Conservation (phyloP, 75 land plant genomes). For the Larix kaempferi region DNA sequence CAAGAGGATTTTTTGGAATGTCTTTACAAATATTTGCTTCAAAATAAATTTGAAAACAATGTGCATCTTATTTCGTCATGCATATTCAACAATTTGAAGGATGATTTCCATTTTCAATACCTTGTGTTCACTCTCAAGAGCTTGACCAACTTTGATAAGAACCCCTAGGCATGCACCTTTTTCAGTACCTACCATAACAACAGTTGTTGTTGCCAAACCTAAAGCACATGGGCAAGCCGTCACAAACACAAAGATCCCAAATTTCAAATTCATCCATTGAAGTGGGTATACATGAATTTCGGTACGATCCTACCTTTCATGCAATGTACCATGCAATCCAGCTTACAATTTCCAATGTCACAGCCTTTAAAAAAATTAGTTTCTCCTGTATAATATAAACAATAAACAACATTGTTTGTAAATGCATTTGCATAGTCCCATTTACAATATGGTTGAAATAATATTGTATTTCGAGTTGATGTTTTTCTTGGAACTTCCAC, state of each 20-base stretch:
- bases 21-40: no score
- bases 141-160: slow-evolving; percentile 36
- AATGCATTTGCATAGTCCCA: no score
- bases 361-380: slow-evolving; percentile 18
- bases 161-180: slow-evolving; percentile 30
- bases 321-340: slow-evolving; percentile 27
- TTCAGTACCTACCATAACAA: slow-evolving; percentile 39
- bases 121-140: slow-evolving; percentile 29
- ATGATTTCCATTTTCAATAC: slow-evolving; percentile 1
- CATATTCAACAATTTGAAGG: neutral
- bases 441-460: no score
- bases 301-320: slow-evolving; percentile 15
- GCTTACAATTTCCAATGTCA: slow-evolving; percentile 16
- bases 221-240: slow-evolving; percentile 37
- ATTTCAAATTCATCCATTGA: slow-evolving; percentile 33
- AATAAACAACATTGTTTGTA: no score
- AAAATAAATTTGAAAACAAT: neutral
- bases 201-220: slow-evolving; percentile 38
- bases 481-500: no score
- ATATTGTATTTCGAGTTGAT: no score
- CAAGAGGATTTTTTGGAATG: no score
- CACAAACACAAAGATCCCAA: slow-evolving; percentile 31
- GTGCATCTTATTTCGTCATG: neutral
- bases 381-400: neutral
- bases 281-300: slow-evolving; percentile 25